Evolutionary conservation across 2,329 filamentous ascomycete species (phyloP).

Genomic region (Exophiala dermatitidis): DNA sequence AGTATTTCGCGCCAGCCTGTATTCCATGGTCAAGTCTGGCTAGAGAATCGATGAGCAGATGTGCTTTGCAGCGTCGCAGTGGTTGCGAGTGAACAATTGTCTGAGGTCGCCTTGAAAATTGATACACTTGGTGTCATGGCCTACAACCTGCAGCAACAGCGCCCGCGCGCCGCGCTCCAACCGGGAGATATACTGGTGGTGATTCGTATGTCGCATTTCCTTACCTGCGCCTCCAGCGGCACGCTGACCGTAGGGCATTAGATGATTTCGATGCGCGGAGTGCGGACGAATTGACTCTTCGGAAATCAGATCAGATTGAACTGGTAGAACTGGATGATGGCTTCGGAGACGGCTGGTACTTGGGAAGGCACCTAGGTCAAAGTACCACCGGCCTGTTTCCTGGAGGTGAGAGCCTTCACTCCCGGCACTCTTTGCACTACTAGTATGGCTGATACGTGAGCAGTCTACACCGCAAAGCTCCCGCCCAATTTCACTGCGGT

Average conservation of each 20-base stretch:
- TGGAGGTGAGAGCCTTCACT: conserved; percentile 34
- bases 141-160: conserved; percentile 28
- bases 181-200: conserved; percentile 41
- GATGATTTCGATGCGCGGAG: conserved; percentile 90
- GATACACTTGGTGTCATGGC: conserved; percentile 32
- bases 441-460: conserved; percentile 4
- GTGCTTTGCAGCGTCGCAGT: not conserved
- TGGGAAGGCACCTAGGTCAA: conserved; percentile 44
- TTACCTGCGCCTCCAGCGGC: not conserved
- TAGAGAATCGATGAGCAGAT: not conserved
- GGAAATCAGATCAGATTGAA: conserved; percentile 63
- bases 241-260: conserved; percentile 34
- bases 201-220: conserved; percentile 36
- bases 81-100: conserved; percentile 1
- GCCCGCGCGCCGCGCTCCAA: conserved; percentile 29
- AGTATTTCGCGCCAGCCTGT: conserved; percentile 6
- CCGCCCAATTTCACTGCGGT: conserved; percentile 18
- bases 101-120: not conserved
- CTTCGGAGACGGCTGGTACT: conserved; percentile 60
- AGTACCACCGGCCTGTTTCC: conserved; percentile 43
- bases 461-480: conserved; percentile 27
- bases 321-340: conserved; percentile 59
- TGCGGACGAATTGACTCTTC: conserved; percentile 82
- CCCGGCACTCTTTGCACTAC: not conserved
- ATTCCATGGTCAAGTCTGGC: conserved; percentile 3